Evolutionary conservation across 1,284 basidiomycete genomes (phyloP).

Genomic region (Porodaedalea pini): DNA sequence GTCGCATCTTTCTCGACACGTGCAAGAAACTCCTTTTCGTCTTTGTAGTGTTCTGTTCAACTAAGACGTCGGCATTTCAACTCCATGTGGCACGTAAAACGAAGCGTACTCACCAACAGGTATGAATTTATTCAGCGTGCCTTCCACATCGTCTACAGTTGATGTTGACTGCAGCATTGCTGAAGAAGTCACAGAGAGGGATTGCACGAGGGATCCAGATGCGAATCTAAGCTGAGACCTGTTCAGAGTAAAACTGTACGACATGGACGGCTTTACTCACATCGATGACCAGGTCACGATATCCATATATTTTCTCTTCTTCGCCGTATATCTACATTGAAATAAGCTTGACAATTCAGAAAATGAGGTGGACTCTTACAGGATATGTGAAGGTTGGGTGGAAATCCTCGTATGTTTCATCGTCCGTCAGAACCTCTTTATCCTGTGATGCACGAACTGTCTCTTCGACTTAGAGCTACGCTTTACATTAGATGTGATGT

Average conservation of each 20-base stretch:
- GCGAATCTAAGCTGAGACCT: slow-evolving; percentile 70
- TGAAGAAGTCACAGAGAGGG: slow-evolving; percentile 66
- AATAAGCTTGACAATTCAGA: background rate
- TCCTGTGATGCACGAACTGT: slow-evolving; percentile 64
- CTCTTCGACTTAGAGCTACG: background rate
- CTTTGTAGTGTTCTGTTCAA: slow-evolving; percentile 58
- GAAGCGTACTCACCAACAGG: slow-evolving; percentile 53
- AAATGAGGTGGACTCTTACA: slow-evolving; percentile 36
- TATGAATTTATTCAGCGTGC: slow-evolving; percentile 74
- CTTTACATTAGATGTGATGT: background rate
- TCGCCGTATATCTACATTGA: slow-evolving; percentile 81
- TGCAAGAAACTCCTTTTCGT: slow-evolving; percentile 60
- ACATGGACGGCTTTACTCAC: slow-evolving; percentile 43
- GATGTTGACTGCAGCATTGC: slow-evolving; percentile 66
- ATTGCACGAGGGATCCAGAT: slow-evolving; percentile 81
- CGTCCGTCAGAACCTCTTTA: slow-evolving; percentile 54
- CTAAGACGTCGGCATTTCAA: too few species aligned
- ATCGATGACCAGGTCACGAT: slow-evolving; percentile 77
- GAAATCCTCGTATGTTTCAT: slow-evolving; percentile 62
- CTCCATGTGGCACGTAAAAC: slow-evolving; percentile 7
- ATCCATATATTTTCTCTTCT: slow-evolving; percentile 96
- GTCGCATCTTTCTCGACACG: slow-evolving; percentile 72
- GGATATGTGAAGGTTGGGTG: slow-evolving; percentile 87
- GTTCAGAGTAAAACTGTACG: background rate
- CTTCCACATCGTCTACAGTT: slow-evolving; percentile 87